Percentiles rank a stretch among this genome's conserved stretches.
Conservation (phyloP, 495 filamentous ascomycete species). For the Aspergillus saccharolyticus region DNA sequence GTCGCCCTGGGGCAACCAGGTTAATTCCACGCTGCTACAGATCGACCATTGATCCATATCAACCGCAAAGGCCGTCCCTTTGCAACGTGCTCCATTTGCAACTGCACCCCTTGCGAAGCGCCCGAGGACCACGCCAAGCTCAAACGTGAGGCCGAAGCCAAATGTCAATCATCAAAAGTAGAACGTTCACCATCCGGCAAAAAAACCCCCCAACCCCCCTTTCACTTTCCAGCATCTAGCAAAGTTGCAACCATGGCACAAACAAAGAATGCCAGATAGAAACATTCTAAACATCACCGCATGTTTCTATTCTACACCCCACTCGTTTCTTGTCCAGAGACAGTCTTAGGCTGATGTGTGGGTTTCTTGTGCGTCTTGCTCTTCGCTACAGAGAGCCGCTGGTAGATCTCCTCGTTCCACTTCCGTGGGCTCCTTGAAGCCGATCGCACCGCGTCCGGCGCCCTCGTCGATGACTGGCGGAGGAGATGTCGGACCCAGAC, state of each 20-base stretch:
- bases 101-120: constrained; percentile 82
- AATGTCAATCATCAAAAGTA: constrained; percentile 34
- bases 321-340: constrained; percentile 17
- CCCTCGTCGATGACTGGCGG: constrained; percentile 4
- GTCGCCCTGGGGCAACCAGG: no score
- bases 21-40: constrained; percentile 23
- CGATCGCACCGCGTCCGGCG: constrained; percentile 35
- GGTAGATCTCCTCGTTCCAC: constrained; percentile 30
- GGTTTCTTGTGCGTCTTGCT: constrained; percentile 17
- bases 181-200: constrained; percentile 18
- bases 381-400: constrained; percentile 30
- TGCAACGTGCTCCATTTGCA: constrained; percentile 92
- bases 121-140: constrained; percentile 88
- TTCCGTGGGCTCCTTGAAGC: constrained; percentile 19
- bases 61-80: constrained; percentile 97
- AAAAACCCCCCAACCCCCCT: constrained; percentile 1
- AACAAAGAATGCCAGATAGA: constrained; percentile 3
- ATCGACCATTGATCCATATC: constrained; percentile 88
- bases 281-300: constrained; percentile 10
- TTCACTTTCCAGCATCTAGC: background rate
- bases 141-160: constrained; percentile 84
- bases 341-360: constrained; percentile 29
- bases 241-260: background rate
- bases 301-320: background rate
- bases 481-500: background rate